phyloP scores from a whole-genome alignment of 129 eudicot species.

The Erigeron canadensis region DNA sequence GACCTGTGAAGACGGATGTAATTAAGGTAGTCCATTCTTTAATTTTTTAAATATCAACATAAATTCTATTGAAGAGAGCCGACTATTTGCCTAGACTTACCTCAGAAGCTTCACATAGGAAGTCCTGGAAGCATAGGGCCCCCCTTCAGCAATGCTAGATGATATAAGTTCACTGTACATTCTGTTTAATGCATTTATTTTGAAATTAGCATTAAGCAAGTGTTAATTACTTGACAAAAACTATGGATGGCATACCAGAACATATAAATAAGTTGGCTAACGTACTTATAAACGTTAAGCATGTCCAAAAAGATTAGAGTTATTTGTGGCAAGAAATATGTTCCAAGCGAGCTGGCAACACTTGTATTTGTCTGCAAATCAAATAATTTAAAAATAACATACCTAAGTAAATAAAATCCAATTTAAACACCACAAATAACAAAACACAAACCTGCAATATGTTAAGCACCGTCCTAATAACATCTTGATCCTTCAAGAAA shows the following conservation, averaged over 20 bases:
- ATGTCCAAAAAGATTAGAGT: slow-evolving; percentile 84
- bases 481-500: slow-evolving; percentile 75
- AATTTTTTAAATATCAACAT: background rate
- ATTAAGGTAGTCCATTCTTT: background rate
- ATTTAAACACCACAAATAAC: background rate
- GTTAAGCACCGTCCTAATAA: slow-evolving; percentile 87
- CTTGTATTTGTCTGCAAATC: slow-evolving; percentile 90
- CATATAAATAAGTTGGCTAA: background rate
- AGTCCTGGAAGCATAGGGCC: slow-evolving; percentile 82
- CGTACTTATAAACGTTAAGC: slow-evolving; percentile 93
- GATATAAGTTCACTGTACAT: slow-evolving; percentile 99
- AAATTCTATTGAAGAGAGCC: background rate
- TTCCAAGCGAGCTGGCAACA: slow-evolving; percentile 89
- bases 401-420: background rate
- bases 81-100: slow-evolving; percentile 24
- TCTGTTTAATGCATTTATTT: slow-evolving; percentile 43
- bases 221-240: background rate
- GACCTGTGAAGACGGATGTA: slow-evolving; percentile 51
- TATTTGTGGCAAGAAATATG: slow-evolving; percentile 79
- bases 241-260: background rate
- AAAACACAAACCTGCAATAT: slow-evolving; percentile 76
- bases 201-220: slow-evolving; percentile 5
- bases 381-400: slow-evolving; percentile 1
- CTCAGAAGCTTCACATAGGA: slow-evolving; percentile 91
- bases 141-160: slow-evolving; percentile 82